Evolutionary conservation across 2,329 filamentous ascomycete genomes (phyloP).

Genomic region (Microsporum ferrugineum): DNA sequence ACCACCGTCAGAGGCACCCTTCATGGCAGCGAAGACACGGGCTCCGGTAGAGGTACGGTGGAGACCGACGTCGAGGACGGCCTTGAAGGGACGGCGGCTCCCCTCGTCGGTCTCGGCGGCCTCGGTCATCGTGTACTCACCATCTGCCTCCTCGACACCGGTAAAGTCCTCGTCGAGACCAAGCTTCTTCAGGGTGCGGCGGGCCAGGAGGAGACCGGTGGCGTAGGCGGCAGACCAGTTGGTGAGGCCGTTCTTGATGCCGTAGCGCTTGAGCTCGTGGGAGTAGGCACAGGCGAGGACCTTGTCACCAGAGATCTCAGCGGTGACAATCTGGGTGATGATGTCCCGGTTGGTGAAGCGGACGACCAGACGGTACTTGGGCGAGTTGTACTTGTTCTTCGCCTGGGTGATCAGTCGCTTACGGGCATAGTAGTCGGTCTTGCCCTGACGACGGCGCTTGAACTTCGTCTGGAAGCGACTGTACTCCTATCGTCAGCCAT

Average conservation of each 20-base stretch:
- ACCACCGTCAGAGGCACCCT: slow-evolving; percentile 97
- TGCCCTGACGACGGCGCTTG: slow-evolving; percentile 88
- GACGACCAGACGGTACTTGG: slow-evolving; percentile 99
- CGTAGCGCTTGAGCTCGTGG: slow-evolving; percentile 96
- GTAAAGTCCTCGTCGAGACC: slow-evolving; percentile 83
- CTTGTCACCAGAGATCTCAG: slow-evolving; percentile 97
- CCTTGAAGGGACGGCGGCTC: slow-evolving; percentile 94
- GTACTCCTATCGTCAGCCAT: slow-evolving; percentile 19
- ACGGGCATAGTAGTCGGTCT: slow-evolving; percentile 99
- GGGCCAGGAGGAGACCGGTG: slow-evolving; percentile 91
- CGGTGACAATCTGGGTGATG: slow-evolving; percentile 92
- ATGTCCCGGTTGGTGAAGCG: slow-evolving; percentile 99
- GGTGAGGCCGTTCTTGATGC: slow-evolving; percentile 95
- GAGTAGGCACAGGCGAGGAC: slow-evolving; percentile 85
- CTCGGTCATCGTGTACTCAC: slow-evolving; percentile 94
- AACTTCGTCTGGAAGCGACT: slow-evolving; percentile 99
- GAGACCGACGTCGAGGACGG: slow-evolving; percentile 95
- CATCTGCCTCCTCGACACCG: slow-evolving; percentile 93
- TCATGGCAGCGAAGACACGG: slow-evolving; percentile 98
- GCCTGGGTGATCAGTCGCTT: slow-evolving; percentile 99
- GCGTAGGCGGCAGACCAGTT: slow-evolving; percentile 99
- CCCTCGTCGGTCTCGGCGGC: slow-evolving; percentile 81
- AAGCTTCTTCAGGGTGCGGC: slow-evolving; percentile 94
- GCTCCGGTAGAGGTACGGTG: slow-evolving; percentile 94
- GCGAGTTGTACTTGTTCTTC: slow-evolving; percentile 99